Percentiles rank a stretch among this genome's conserved stretches.
phyloP scores from a whole-genome alignment of 768 basidiomycete genomes.

The Trametes gibbosa region DNA sequence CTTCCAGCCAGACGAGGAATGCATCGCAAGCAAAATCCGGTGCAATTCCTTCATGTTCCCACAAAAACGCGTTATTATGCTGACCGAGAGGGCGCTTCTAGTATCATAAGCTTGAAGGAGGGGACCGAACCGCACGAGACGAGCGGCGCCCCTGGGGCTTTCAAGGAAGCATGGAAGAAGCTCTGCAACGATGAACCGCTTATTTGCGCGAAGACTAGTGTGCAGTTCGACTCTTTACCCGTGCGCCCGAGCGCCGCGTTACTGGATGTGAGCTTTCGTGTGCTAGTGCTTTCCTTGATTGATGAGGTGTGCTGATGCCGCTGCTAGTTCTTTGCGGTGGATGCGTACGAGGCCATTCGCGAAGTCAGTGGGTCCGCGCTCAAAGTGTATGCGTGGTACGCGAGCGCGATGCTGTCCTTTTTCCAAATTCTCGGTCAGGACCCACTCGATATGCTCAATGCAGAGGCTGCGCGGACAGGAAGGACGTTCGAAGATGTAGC shows the following conservation, averaged over 20 bases:
- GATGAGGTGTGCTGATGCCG: too few species aligned
- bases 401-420: not conserved
- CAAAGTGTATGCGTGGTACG: not conserved
- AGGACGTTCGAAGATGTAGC: not conserved
- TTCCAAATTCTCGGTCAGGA: not conserved
- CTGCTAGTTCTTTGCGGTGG: not conserved
- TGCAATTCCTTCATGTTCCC: not conserved
- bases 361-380: not conserved
- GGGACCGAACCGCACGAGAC: not conserved
- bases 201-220: conserved; percentile 10
- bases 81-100: not conserved
- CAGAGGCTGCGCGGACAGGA: not conserved
- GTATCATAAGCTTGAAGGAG: not conserved
- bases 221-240: not conserved
- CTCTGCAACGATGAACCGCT: conserved; percentile 8
- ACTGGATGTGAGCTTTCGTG: not conserved
- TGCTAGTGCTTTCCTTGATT: not conserved
- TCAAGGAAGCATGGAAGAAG: conserved; percentile 2
- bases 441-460: too few species aligned
- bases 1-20: not conserved
- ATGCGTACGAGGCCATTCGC: not conserved
- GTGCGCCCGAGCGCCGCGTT: not conserved
- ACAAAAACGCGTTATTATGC: not conserved
- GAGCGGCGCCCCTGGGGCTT: conserved; percentile 1
- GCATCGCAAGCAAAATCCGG: not conserved